A percentile compares a stretch with the other conserved stretches of the same genome.
phyloP scores from a whole-genome alignment of 2,329 filamentous ascomycete genomes.

The Sarocladium oryzae region DNA sequence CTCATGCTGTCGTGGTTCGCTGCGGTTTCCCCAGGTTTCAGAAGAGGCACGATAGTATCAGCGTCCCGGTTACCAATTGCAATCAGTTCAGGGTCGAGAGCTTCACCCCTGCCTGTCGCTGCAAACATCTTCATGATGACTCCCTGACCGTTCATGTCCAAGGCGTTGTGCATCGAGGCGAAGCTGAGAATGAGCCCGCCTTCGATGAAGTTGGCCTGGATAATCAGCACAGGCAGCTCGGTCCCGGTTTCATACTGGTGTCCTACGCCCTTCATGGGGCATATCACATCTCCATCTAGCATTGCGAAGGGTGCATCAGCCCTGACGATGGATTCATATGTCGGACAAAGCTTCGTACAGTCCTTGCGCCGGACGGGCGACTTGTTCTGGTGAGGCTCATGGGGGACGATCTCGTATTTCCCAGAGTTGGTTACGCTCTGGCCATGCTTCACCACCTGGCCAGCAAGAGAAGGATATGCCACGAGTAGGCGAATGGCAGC shows the following conservation, averaged over 20 bases:
- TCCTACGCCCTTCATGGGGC: slow-evolving; percentile 2
- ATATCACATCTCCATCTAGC: slow-evolving; percentile 6
- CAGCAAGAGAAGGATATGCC: slow-evolving; percentile 7
- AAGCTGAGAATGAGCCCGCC: slow-evolving; percentile 1
- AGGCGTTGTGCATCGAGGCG: slow-evolving; percentile 7
- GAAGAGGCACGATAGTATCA: not conserved
- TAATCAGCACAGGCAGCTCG: slow-evolving; percentile 1
- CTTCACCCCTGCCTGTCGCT: slow-evolving; percentile 3
- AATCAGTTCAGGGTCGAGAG: not conserved
- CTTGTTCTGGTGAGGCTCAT: not conserved
- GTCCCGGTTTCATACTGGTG: not conserved
- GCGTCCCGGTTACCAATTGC: slow-evolving; percentile 1
- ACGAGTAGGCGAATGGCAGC: slow-evolving; percentile 2
- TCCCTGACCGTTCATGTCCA: slow-evolving; percentile 8
- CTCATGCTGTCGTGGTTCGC: slow-evolving; percentile 1
- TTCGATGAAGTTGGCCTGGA: slow-evolving; percentile 7
- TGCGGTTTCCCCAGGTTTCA: not conserved
- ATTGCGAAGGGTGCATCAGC: slow-evolving; percentile 7
- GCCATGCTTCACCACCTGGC: slow-evolving; percentile 5
- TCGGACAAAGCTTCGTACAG: slow-evolving; percentile 5
- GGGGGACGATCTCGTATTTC: slow-evolving; percentile 9
- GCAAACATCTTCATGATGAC: slow-evolving; percentile 7
- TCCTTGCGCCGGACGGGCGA: slow-evolving; percentile 7
- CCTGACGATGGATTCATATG: slow-evolving; percentile 6
- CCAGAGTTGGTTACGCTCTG: slow-evolving; percentile 7